A percentile compares a stretch with the other conserved stretches of the same genome.
These are phyloP conservation scores for Cystobasidium slooffiae DNA, from an alignment of 1,284 basidiomycete genomes.

Conservation along the genomic window DNA sequence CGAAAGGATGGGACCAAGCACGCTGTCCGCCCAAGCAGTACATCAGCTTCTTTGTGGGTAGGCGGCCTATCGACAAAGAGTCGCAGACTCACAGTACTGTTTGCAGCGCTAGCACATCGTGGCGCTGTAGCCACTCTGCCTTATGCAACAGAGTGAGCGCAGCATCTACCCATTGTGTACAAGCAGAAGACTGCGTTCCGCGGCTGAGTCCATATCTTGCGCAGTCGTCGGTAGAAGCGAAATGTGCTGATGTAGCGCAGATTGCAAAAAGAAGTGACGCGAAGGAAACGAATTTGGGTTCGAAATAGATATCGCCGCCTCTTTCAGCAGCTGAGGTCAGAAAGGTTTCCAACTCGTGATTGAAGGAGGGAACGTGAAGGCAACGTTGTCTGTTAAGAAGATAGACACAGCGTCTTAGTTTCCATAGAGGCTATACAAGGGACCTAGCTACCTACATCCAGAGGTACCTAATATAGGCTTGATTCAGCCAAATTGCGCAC, in stretches of 20 bases:
- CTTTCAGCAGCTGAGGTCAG: neutral
- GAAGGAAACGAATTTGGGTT: slow-evolving; percentile 5
- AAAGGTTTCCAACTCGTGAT: slow-evolving; percentile 5
- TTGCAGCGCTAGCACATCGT: neutral
- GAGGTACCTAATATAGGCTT: neutral
- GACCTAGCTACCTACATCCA: neutral
- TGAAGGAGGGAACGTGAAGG: neutral
- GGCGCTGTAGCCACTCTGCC: neutral
- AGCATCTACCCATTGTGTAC: slow-evolving; percentile 1
- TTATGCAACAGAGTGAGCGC: neutral
- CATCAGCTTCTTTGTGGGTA: neutral
- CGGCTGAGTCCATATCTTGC: neutral
- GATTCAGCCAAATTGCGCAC: no score
- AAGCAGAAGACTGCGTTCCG: neutral
- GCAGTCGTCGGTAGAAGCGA: neutral
- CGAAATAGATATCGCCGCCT: slow-evolving; percentile 2
- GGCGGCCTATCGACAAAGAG: neutral
- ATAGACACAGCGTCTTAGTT: neutral
- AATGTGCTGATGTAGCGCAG: neutral
- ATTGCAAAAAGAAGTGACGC: neutral
- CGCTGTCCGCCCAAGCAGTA: neutral
- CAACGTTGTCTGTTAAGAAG: neutral
- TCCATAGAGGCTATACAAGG: no score
- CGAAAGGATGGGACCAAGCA: neutral
- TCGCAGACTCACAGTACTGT: neutral